Base-by-base conservation (phyloP, 805 yeast species). In the Starmerella vaccinii region DNA sequence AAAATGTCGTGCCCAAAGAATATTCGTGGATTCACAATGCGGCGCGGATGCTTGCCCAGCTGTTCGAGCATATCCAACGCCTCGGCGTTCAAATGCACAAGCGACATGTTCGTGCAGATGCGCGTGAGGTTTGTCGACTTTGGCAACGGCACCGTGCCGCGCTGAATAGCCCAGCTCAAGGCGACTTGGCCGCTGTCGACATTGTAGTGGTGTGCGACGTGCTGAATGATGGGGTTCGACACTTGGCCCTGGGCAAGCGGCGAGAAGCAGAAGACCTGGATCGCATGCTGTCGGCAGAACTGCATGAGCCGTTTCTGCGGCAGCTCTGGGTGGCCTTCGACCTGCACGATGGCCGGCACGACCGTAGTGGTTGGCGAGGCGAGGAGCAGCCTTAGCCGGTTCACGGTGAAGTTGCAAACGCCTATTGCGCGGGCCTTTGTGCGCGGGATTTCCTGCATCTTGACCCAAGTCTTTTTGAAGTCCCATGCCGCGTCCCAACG, bases 261-360 rank as follows among this genome's bases (percentile, higher is more conserved):
- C 19, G 85, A 78, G 64, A 82, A 85, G 13, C 90, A 90, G 60
- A 82, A 82, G 46, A 80, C 64, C 37, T 70, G 65, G 55, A 81
- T 79, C 47, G 72, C 76, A 46, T 82, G 67, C 19, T 66, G 63
- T 45, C 71, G 65, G 65, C 79, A 73, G 65, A 64, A 80, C 24
- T 74, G 72, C 49, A 75, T 61, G 55, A 84, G 69, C 50, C 78
- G 78, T n/a, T 64, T 68, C 64, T 84, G 89, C 35, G 85, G 84
- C 46, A 81, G 71, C 55, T 74, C 74, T 42, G 88, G 87, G 65
- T 84, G 92, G 48, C 78, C 68, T 68, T 85, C 94, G 49, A 82
- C 72, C 68, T 85, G 94, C 64, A 81, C 77, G 18, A 72, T 77
- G 9, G 77, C 86, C 7, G 95, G 95, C 18, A 71, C 72, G 40